Percentiles rank a stretch among this genome's conserved stretches.
Conservation (phyloP, 2,329 filamentous ascomycete species). For the Salinomyces thailandicus region DNA sequence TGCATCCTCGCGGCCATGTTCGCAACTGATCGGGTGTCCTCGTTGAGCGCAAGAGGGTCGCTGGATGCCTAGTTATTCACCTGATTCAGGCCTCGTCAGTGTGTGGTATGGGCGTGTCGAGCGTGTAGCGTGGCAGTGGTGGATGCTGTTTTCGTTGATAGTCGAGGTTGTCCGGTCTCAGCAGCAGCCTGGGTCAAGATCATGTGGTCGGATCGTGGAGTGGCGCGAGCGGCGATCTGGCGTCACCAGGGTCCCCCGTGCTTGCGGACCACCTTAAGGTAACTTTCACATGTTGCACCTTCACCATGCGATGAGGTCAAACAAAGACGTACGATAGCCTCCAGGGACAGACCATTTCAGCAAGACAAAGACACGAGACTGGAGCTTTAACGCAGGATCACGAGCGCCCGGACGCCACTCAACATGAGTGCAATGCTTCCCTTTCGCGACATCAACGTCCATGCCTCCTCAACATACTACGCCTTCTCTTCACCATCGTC, state of each 20-base stretch:
- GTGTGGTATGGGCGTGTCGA: background rate
- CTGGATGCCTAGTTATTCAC: no score
- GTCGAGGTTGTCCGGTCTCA: background rate
- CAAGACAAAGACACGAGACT: no score
- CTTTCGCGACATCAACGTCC: constrained; percentile 94
- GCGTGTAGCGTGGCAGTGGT: background rate
- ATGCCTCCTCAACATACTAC: constrained; percentile 84
- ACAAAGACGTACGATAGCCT: no score
- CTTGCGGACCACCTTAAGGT: background rate
- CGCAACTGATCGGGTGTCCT: constrained; percentile 6
- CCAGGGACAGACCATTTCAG: no score
- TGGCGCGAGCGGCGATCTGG: constrained; percentile 1
- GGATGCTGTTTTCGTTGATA: background rate
- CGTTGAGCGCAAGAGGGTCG: background rate
- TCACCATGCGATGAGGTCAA: no score
- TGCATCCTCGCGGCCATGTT: constrained; percentile 76
- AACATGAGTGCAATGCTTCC: constrained; percentile 50
- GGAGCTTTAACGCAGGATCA: no score
- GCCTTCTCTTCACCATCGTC: constrained; percentile 94
- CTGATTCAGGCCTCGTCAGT: background rate
- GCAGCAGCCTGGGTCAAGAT: constrained; percentile 1
- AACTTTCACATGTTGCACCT: constrained; percentile 1
- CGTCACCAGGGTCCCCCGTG: constrained; percentile 1
- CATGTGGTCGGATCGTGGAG: background rate
- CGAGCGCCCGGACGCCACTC: background rate